Evolutionary conservation across 73 alveolate species (phyloP).

Genomic region (Stentor roeselii): DNA sequence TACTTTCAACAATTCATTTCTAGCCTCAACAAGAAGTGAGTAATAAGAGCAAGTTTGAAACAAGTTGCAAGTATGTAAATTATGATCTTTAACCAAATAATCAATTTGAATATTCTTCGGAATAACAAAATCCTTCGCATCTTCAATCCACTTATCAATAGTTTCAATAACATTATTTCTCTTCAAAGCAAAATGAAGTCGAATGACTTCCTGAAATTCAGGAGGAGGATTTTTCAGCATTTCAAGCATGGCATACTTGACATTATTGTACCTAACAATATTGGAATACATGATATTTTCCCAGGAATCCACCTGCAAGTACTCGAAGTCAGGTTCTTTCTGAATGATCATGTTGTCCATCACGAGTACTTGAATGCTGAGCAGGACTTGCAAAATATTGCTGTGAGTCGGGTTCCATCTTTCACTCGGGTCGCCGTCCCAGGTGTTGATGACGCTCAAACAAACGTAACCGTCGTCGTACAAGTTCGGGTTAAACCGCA

Average conservation of each 20-base stretch:
- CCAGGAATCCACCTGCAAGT: conserved; percentile 88
- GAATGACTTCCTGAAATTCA: conserved; percentile 91
- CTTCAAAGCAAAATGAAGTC: conserved; percentile 92
- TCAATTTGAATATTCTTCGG: conserved; percentile 72
- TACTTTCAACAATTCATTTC: conserved; percentile 60
- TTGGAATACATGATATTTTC: conserved; percentile 93
- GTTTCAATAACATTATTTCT: conserved; percentile 85
- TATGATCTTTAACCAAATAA: conserved; percentile 89
- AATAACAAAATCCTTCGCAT: conserved; percentile 43
- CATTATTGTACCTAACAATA: conserved; percentile 91
- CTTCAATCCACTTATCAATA: conserved; percentile 83
- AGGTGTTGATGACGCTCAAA: conserved; percentile 89
- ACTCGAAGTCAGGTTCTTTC: conserved; percentile 98
- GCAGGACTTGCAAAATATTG: conserved; percentile 90
- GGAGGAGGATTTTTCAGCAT: conserved; percentile 84
- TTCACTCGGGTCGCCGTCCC: conserved; percentile 98
- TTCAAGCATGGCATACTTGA: conserved; percentile 94
- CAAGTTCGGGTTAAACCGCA: conserved; percentile 95
- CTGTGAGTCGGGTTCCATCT: conserved; percentile 97
- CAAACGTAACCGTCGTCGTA: conserved; percentile 97
- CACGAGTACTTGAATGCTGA: conserved; percentile 88
- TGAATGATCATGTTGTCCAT: conserved; percentile 95
- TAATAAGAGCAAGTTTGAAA: conserved; percentile 57
- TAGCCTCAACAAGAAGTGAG: conserved; percentile 56
- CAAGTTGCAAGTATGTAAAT: conserved; percentile 79